Percentiles rank a stretch among this genome's conserved stretches.
Evolutionary conservation across 495 filamentous ascomycete genomes (phyloP).

Genomic region (Aspergillus cavernicola): DNA sequence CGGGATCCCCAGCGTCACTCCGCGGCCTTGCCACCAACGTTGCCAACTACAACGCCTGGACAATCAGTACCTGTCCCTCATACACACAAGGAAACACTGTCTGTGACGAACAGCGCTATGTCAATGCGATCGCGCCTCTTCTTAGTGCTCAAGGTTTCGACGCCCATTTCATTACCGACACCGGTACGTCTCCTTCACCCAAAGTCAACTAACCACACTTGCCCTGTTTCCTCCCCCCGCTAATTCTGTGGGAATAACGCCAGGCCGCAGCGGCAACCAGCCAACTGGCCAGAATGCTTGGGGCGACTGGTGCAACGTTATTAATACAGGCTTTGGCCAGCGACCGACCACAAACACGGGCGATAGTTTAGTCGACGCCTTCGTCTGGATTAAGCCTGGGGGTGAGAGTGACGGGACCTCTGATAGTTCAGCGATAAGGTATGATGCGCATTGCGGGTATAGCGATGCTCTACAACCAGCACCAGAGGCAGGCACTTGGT

Average conservation of each 20-base stretch:
- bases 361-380: slow-evolving; percentile 61
- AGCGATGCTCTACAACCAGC: slow-evolving; percentile 58
- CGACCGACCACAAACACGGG: slow-evolving; percentile 63
- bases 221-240: not conserved
- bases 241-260: too few relatives aligned
- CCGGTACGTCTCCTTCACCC: slow-evolving; percentile 27
- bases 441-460: slow-evolving; percentile 70
- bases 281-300: slow-evolving; percentile 59
- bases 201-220: not conserved
- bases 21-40: slow-evolving; percentile 77
- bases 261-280: slow-evolving; percentile 62
- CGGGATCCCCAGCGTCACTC: slow-evolving; percentile 60
- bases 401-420: slow-evolving; percentile 78
- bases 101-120: slow-evolving; percentile 70
- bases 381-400: slow-evolving; percentile 83
- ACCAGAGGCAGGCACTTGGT: slow-evolving; percentile 75
- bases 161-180: slow-evolving; percentile 70
- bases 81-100: slow-evolving; percentile 43
- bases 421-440: slow-evolving; percentile 56
- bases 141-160: slow-evolving; percentile 61
- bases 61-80: slow-evolving; percentile 35
- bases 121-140: slow-evolving; percentile 61
- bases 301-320: slow-evolving; percentile 87
- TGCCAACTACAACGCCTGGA: slow-evolving; percentile 73
- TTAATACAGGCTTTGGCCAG: slow-evolving; percentile 68